Evolutionary conservation across 352 stramenopile genomes (phyloP).

Genomic region (Phytophthora foliorum): DNA sequence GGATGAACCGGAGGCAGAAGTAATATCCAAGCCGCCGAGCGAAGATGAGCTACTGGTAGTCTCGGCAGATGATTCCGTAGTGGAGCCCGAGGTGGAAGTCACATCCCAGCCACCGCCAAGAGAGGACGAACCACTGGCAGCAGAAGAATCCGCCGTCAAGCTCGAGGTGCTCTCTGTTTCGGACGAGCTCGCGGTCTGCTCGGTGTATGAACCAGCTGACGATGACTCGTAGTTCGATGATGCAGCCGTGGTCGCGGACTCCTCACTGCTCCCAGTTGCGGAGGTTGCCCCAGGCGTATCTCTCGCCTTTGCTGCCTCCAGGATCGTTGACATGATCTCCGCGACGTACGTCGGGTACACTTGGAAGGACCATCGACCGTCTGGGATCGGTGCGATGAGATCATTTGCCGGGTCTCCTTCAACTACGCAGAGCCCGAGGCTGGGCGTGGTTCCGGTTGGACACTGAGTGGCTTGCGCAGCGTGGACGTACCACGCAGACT

Average conservation of each 20-base stretch:
- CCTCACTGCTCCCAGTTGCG: neutral
- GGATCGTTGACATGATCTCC: slow-evolving; percentile 61
- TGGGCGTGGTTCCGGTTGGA: slow-evolving; percentile 51
- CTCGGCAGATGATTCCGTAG: slow-evolving; percentile 4
- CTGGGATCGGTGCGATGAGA: slow-evolving; percentile 67
- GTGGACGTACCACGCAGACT: slow-evolving; percentile 69
- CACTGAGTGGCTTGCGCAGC: slow-evolving; percentile 53
- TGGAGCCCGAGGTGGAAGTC: neutral
- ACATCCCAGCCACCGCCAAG: neutral
- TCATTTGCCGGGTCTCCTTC: slow-evolving; percentile 63
- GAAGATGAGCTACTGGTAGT: slow-evolving; percentile 1
- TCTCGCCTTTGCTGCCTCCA: slow-evolving; percentile 40
- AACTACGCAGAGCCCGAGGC: slow-evolving; percentile 59
- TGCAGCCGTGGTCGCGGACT: neutral
- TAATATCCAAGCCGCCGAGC: neutral
- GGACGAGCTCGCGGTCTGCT: slow-evolving; percentile 19
- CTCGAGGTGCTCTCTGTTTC: slow-evolving; percentile 4
- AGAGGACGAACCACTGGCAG: slow-evolving; percentile 1
- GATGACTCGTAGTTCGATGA: slow-evolving; percentile 11
- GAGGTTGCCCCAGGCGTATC: slow-evolving; percentile 19
- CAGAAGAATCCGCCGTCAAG: neutral
- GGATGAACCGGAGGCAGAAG: neutral
- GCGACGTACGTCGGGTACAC: slow-evolving; percentile 62
- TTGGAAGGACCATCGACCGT: slow-evolving; percentile 57
- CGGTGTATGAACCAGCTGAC: slow-evolving; percentile 1